Evolutionary conservation across 2,329 filamentous ascomycete genomes (phyloP), one percentile per base, ranked within the genome.

Genomic region (Sclerotinia sclerotiorum): DNA sequence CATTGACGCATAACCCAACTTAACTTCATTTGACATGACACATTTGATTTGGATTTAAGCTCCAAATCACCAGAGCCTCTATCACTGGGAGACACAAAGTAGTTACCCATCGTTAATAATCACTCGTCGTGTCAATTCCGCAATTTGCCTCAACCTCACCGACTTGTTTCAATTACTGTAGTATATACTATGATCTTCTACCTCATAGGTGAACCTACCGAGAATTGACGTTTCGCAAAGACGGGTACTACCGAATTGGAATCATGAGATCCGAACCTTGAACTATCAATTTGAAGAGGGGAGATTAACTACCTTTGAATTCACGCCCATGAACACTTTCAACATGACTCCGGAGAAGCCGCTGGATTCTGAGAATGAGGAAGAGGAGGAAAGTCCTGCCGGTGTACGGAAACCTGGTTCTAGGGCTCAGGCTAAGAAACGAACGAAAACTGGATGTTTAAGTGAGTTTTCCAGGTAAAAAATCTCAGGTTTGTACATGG

Each of bases 401-500:
- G 61, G 65, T 35, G 60, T 69, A 19, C 74, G 58, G 62, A 75
- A 75, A 57, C 70, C 74, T 13, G 72, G 73, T 68, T 73, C 74
- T 19, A 76, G 74, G 67, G 74, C 68, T 39, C 72, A 73, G 65
- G 73, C 74, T 32, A 73, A 70, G 27, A 76, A 74, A 78, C 84
- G 94, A 75, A 97, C 94, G 64, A 97, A 97, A 81, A 97, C 94
- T 2, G 94, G 94, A 19, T 97, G 94, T 78, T 81, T 97, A 70
- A 97, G 90, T 93, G 84, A 79, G 90, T 84, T 58, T 17, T 15
- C 7, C 32, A 10, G 8, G 27, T 32, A 39, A 15, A 35, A 39
- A 10, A 35, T 35, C 5, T 19, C 10, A 19, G 5, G 7, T 11
- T 17, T 35, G 13, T 19, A 8, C 4, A 27, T 54, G n/a, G 46